phyloP scores from a whole-genome alignment of 176 grass and related monocot genomes.

The Rhynchospora breviuscula region DNA sequence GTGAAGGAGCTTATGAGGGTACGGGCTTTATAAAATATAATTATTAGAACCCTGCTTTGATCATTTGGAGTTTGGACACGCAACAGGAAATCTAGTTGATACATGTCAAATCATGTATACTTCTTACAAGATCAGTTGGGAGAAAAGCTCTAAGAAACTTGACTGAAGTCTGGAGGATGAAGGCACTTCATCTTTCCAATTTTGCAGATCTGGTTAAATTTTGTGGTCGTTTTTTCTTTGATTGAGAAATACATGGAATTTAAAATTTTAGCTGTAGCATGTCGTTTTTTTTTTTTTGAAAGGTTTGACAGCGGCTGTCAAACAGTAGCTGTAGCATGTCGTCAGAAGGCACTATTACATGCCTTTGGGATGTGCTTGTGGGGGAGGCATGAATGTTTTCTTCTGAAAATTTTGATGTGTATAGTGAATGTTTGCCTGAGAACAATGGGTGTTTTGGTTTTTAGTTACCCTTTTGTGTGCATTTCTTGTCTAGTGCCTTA shows the following conservation, averaged over 20 bases:
- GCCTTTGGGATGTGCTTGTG: neutral
- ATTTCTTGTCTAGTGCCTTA: neutral
- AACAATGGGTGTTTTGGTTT: neutral
- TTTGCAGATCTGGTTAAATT: neutral
- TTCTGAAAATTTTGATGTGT: conserved; percentile 8
- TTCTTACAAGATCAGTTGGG: neutral
- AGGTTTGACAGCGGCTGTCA: too few relatives aligned
- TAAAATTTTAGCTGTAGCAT: neutral
- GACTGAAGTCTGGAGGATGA: neutral
- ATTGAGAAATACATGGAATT: conserved; percentile 1
- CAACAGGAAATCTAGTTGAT: neutral
- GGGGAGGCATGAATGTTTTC: neutral
- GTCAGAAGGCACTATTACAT: conserved; percentile 26
- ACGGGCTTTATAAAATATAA: conserved; percentile 43
- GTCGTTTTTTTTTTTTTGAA: too few relatives aligned
- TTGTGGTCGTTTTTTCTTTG: neutral
- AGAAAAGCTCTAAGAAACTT: neutral
- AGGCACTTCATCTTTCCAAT: neutral
- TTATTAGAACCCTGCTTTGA: neutral
- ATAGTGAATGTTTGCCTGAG: conserved; percentile 1
- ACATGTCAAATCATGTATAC: neutral
- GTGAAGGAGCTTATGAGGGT: conserved; percentile 64
- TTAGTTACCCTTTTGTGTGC: neutral
- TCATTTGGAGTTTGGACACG: neutral
- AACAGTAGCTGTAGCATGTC: neutral